phyloP scores from a whole-genome alignment of 768 basidiomycete species.

The Auricularia sp. region DNA sequence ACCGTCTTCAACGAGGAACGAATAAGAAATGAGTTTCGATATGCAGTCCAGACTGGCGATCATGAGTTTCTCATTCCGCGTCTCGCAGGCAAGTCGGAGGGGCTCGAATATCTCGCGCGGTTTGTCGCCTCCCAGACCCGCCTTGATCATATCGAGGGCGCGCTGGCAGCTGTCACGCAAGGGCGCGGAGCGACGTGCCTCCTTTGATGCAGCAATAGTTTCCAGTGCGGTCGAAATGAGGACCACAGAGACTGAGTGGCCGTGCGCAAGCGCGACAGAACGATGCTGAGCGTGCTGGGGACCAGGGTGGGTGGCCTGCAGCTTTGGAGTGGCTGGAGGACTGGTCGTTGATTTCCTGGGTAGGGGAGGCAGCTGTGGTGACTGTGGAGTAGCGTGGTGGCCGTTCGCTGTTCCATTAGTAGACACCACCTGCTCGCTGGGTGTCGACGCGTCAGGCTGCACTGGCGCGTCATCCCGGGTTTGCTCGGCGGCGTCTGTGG shows the following conservation, averaged over 20 bases:
- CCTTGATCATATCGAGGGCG: constrained; percentile 73
- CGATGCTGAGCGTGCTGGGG: constrained; percentile 14
- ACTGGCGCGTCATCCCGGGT: not conserved
- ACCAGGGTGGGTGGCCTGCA: not conserved
- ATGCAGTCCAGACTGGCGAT: constrained; percentile 96
- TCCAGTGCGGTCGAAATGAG: constrained; percentile 80
- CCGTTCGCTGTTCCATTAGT: not conserved
- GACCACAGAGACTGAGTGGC: constrained; percentile 66
- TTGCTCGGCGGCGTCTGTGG: not conserved
- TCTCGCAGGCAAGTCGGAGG: constrained; percentile 93
- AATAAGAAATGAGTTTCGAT: constrained; percentile 93
- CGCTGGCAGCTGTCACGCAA: constrained; percentile 74
- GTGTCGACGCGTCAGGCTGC: not conserved
- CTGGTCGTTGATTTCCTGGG: not conserved
- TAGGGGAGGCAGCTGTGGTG: not conserved
- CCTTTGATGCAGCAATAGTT: constrained; percentile 76
- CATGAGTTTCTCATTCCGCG: constrained; percentile 85
- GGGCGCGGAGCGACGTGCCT: constrained; percentile 73
- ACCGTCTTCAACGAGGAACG: constrained; percentile 77
- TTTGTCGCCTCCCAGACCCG: constrained; percentile 60
- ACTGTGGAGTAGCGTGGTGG: not conserved
- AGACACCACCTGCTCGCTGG: not conserved
- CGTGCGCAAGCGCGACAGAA: constrained; percentile 36
- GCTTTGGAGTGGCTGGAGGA: not conserved
- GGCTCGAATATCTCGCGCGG: constrained; percentile 92